A percentile compares a stretch with the other conserved stretches of the same genome.
These are phyloP conservation scores for Juncus effusus DNA, from an alignment of 176 grass and related monocot species.

Conservation along the genomic window DNA sequence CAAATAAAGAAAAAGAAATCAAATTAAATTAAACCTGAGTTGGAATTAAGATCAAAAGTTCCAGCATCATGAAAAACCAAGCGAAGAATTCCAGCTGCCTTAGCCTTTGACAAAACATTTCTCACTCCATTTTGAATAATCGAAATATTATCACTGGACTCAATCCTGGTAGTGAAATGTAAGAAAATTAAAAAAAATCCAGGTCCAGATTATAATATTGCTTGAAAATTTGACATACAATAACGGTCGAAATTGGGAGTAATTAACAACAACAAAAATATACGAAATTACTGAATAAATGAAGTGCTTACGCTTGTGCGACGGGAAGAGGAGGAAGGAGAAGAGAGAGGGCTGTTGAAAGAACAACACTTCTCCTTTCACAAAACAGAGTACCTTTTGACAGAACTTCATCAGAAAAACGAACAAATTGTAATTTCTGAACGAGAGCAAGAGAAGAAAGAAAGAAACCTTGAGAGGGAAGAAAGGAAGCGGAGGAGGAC, in stretches of 20 bases:
- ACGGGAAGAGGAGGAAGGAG: constrained; percentile 48
- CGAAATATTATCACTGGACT: constrained; percentile 39
- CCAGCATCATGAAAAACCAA: constrained; percentile 94
- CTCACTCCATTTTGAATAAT: constrained; percentile 58
- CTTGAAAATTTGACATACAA: constrained; percentile 20
- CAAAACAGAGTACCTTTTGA: constrained; percentile 14
- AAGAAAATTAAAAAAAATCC: constrained; percentile 10
- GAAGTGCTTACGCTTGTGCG: constrained; percentile 52
- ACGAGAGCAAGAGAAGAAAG: constrained; percentile 1
- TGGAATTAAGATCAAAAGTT: constrained; percentile 59
- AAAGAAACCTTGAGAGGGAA: not conserved
- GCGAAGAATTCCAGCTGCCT: constrained; percentile 82
- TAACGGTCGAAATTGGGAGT: constrained; percentile 10
- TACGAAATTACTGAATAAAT: constrained; percentile 13
- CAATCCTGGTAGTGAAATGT: constrained; percentile 36
- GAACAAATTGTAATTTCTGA: not conserved
- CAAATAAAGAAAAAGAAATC: too few relatives aligned
- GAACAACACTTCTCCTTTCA: constrained; percentile 63
- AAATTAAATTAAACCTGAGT: constrained; percentile 54
- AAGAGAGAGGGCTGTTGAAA: constrained; percentile 45
- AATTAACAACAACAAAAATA: constrained; percentile 9
- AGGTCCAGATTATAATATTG: not conserved
- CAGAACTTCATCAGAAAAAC: constrained; percentile 4
- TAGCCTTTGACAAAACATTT: constrained; percentile 70
- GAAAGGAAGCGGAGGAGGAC: not conserved